phyloP scores from a whole-genome alignment of 208 protist genomes.

The Trypanosomatidae sp. region DNA sequence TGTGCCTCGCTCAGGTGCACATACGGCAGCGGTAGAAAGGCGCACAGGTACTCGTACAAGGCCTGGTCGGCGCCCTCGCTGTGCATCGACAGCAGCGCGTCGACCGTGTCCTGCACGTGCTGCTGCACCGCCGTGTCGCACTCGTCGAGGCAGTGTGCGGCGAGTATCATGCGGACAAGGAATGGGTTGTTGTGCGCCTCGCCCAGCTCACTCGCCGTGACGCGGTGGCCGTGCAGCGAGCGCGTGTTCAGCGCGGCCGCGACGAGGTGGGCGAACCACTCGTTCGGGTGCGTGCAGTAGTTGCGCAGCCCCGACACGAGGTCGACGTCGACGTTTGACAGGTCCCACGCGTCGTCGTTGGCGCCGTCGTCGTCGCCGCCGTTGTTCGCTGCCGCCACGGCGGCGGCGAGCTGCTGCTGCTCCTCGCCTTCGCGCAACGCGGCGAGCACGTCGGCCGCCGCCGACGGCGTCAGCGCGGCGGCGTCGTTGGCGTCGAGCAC shows the following conservation, averaged over 20 bases:
- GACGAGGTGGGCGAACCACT: slow-evolving; percentile 63
- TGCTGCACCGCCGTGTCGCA: slow-evolving; percentile 25
- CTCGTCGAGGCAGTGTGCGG: slow-evolving; percentile 26
- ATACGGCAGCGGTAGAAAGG: slow-evolving; percentile 47
- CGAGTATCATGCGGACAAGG: slow-evolving; percentile 54
- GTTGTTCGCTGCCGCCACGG: slow-evolving; percentile 9
- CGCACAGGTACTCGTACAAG: slow-evolving; percentile 54
- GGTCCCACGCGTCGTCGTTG: no score
- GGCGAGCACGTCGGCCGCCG: neutral
- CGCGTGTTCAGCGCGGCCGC: slow-evolving; percentile 53
- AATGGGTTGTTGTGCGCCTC: slow-evolving; percentile 48
- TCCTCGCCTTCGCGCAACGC: neutral
- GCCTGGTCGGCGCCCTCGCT: slow-evolving; percentile 17
- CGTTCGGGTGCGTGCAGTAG: slow-evolving; percentile 49
- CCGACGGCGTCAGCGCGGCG: no score
- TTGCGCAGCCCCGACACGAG: slow-evolving; percentile 43
- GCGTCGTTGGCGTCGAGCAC: slow-evolving; percentile 1
- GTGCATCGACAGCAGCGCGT: slow-evolving; percentile 21
- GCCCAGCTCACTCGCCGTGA: slow-evolving; percentile 42
- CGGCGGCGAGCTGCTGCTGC: slow-evolving; percentile 7
- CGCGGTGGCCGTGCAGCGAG: slow-evolving; percentile 20
- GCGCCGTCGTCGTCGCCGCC: slow-evolving; percentile 9
- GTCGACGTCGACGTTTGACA: slow-evolving; percentile 44
- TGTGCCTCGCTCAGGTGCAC: slow-evolving; percentile 33
- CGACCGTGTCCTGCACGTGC: slow-evolving; percentile 48